phyloP scores from a whole-genome alignment of 495 filamentous ascomycete species.

The Letharia lupina region DNA sequence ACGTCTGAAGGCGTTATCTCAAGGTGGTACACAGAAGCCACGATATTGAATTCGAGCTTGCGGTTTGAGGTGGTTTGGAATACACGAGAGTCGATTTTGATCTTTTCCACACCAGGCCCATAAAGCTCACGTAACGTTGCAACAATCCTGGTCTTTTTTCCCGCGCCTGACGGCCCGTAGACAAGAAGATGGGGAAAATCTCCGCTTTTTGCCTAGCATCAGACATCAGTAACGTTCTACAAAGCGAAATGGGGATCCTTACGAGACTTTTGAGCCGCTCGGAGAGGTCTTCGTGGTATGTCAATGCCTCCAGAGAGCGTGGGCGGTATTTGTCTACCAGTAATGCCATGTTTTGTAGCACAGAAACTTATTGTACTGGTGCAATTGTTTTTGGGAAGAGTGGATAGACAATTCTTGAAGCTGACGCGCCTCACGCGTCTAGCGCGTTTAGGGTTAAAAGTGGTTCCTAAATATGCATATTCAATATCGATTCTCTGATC shows the following conservation, averaged over 20 bases:
- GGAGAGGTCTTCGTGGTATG: conserved; percentile 84
- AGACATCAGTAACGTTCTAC: conserved; percentile 8
- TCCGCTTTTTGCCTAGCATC: conserved; percentile 76
- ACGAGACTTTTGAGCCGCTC: conserved; percentile 80
- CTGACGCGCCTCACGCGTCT: conserved; percentile 1
- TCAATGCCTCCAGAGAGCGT: conserved; percentile 74
- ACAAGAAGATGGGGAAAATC: conserved; percentile 96
- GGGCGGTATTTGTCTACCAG: conserved; percentile 94
- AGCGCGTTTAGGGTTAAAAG: neutral
- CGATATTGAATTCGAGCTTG: conserved; percentile 98
- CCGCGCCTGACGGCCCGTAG: conserved; percentile 91
- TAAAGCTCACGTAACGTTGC: conserved; percentile 88
- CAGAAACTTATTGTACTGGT: neutral
- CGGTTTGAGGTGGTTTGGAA: conserved; percentile 94
- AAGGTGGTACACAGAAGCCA: conserved; percentile 89
- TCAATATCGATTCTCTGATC: neutral
- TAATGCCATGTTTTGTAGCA: conserved; percentile 49
- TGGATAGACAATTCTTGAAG: neutral
- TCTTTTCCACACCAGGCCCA: conserved; percentile 88
- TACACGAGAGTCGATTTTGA: conserved; percentile 91
- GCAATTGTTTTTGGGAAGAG: neutral
- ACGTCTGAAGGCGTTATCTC: conserved; percentile 98
- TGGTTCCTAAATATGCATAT: neutral
- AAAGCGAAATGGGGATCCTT: conserved; percentile 31
- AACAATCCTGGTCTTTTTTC: conserved; percentile 95